A percentile compares a stretch with the other conserved stretches of the same genome.
phyloP scores from a whole-genome alignment of 2,329 filamentous ascomycete species.

The Aspergillus ustus region DNA sequence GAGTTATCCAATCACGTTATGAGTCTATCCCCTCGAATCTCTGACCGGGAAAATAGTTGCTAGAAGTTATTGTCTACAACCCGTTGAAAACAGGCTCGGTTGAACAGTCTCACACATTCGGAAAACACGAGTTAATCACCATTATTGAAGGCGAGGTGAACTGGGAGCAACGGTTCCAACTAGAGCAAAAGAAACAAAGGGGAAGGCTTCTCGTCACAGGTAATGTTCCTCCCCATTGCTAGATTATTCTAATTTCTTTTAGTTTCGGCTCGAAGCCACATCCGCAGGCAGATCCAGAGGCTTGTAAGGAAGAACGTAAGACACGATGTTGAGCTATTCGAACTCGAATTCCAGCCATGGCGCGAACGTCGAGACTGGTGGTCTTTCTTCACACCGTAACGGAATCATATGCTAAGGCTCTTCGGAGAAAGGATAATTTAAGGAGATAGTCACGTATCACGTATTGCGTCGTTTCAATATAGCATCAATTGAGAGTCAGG shows the following conservation, averaged over 20 bases:
- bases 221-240: not conserved
- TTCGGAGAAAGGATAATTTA: no score
- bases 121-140: constrained; percentile 12
- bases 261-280: constrained; percentile 10
- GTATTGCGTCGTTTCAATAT: not conserved
- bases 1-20: no score
- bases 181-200: constrained; percentile 9
- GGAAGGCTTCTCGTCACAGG: constrained; percentile 16
- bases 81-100: not conserved
- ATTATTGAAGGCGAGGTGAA: constrained; percentile 4
- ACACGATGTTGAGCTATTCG: constrained; percentile 9
- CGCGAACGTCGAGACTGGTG: constrained; percentile 1
- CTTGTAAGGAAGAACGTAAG: constrained; percentile 6
- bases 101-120: not conserved
- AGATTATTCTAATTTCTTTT: constrained; percentile 2
- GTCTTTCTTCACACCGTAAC: not conserved
- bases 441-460: no score
- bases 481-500: not conserved
- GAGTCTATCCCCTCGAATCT: no score
- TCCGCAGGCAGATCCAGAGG: constrained; percentile 9
- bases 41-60: constrained; percentile 1
- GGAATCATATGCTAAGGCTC: no score
- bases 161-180: constrained; percentile 8
- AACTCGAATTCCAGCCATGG: constrained; percentile 16
- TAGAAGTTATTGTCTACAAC: constrained; percentile 15